These are phyloP conservation scores for Pseudogymnoascus sp. DNA, from an alignment of 2,329 filamentous ascomycete genomes.

Conservation along the genomic window DNA sequence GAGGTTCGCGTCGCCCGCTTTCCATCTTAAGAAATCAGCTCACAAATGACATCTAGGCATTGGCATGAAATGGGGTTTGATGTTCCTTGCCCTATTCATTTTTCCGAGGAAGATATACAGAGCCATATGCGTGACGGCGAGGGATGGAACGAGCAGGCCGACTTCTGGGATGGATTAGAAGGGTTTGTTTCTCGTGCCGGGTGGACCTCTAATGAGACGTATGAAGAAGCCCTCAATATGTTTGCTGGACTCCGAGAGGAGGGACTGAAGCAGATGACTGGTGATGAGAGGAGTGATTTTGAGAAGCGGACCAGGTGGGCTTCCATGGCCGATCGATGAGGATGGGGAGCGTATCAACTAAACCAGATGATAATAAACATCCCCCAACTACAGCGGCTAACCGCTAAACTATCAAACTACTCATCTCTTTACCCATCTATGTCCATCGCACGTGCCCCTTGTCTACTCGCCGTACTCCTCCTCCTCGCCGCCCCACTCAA, in stretches of 20 bases:
- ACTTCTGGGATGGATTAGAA: slow-evolving; percentile 30
- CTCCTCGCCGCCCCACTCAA: slow-evolving; percentile 13
- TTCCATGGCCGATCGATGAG: neutral
- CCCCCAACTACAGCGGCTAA: no score
- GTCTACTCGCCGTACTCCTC: slow-evolving; percentile 14
- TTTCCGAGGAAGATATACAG: slow-evolving; percentile 17
- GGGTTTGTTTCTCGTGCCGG: slow-evolving; percentile 30
- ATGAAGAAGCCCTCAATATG: slow-evolving; percentile 28
- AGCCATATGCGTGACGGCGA: slow-evolving; percentile 20
- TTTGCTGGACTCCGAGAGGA: slow-evolving; percentile 29
- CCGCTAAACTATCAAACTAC: neutral
- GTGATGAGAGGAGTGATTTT: slow-evolving; percentile 26
- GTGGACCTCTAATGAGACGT: slow-evolving; percentile 30
- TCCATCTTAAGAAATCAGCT: slow-evolving; percentile 13
- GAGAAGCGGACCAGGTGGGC: slow-evolving; percentile 27
- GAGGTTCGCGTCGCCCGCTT: slow-evolving; percentile 21
- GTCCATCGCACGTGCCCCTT: neutral
- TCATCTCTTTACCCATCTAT: neutral
- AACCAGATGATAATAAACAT: neutral
- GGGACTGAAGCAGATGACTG: slow-evolving; percentile 25
- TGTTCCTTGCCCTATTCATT: slow-evolving; percentile 25
- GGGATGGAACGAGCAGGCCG: slow-evolving; percentile 25
- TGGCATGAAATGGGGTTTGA: slow-evolving; percentile 26
- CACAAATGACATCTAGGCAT: slow-evolving; percentile 19
- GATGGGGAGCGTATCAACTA: neutral